Percentiles rank a stretch among this genome's conserved stretches.
These are phyloP conservation scores for Raddia guianensis DNA, from an alignment of 176 grass and related monocot species.

Conservation along the genomic window DNA sequence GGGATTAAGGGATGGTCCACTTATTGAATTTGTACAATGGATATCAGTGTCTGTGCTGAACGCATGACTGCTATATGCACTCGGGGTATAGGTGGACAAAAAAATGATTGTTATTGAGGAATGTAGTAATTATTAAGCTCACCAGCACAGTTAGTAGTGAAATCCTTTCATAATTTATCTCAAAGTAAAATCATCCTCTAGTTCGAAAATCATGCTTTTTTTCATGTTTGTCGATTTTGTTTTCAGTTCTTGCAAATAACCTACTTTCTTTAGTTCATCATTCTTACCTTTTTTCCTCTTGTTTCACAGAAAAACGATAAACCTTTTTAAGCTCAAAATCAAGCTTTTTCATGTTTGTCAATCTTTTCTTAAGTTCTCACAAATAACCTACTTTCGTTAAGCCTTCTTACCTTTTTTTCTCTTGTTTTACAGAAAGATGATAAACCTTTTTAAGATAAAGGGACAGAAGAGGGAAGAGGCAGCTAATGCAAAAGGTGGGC, in stretches of 20 bases:
- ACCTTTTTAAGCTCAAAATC: slow-evolving; percentile 46
- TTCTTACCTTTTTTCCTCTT: background rate
- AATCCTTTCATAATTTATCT: background rate
- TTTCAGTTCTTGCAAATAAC: background rate
- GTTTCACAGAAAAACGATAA: slow-evolving; percentile 57
- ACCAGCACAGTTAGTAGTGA: background rate
- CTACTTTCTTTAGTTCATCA: background rate
- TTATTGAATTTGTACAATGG: background rate
- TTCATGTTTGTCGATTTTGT: background rate
- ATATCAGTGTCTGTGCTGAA: background rate
- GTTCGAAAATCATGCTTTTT: background rate
- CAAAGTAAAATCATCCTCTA: background rate
- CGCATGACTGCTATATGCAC: background rate
- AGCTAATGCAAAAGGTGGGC: slow-evolving; percentile 52
- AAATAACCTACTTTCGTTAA: background rate
- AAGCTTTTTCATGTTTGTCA: background rate
- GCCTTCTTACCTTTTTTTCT: background rate
- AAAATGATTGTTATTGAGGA: background rate
- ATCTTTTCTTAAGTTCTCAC: background rate
- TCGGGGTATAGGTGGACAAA: background rate
- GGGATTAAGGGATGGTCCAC: background rate
- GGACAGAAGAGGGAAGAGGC: slow-evolving; percentile 58
- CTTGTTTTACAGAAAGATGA: slow-evolving; percentile 48
- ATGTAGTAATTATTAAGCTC: background rate
- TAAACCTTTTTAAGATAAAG: slow-evolving; percentile 72